phyloP scores from a whole-genome alignment of 73 alveolate species.

The Paramecium bursaria region DNA sequence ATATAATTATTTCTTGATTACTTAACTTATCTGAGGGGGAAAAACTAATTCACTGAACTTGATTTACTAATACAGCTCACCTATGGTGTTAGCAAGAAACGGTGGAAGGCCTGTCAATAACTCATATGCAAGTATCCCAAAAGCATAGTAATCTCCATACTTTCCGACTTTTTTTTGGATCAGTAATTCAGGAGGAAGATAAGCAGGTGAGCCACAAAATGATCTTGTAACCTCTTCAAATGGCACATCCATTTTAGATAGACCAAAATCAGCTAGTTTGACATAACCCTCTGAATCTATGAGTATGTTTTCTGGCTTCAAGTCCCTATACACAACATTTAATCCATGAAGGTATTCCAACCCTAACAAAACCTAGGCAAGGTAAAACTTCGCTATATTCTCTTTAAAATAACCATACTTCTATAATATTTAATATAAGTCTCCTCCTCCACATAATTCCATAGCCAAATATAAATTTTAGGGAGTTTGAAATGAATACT shows the following conservation, averaged over 20 bases:
- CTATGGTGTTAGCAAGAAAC: constrained; percentile 30
- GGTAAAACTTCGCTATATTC: constrained; percentile 71
- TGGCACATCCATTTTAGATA: constrained; percentile 45
- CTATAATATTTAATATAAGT: constrained; percentile 72
- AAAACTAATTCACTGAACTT: neutral
- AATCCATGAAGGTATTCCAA: constrained; percentile 56
- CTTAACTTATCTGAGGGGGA: neutral
- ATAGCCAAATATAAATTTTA: constrained; percentile 71
- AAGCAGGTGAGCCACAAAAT: constrained; percentile 68
- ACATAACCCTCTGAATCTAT: constrained; percentile 61
- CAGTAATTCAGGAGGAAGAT: constrained; percentile 71
- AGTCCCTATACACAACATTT: constrained; percentile 62
- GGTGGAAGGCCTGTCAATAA: constrained; percentile 72
- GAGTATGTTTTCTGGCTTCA: constrained; percentile 49
- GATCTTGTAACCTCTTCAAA: constrained; percentile 49
- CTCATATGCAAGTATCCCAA: constrained; percentile 71
- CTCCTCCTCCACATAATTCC: constrained; percentile 81
- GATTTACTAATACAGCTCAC: neutral
- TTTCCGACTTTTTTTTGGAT: constrained; percentile 40
- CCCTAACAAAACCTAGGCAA: constrained; percentile 77
- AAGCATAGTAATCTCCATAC: constrained; percentile 60
- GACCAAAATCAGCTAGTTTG: constrained; percentile 50
- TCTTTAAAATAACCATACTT: constrained; percentile 68
- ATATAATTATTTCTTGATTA: neutral
- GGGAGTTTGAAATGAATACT: constrained; percentile 75